Percentiles rank a stretch among this genome's conserved stretches.
These are phyloP conservation scores for Coniferiporia weirii DNA, from an alignment of 1,284 basidiomycete genomes.

Conservation along the genomic window DNA sequence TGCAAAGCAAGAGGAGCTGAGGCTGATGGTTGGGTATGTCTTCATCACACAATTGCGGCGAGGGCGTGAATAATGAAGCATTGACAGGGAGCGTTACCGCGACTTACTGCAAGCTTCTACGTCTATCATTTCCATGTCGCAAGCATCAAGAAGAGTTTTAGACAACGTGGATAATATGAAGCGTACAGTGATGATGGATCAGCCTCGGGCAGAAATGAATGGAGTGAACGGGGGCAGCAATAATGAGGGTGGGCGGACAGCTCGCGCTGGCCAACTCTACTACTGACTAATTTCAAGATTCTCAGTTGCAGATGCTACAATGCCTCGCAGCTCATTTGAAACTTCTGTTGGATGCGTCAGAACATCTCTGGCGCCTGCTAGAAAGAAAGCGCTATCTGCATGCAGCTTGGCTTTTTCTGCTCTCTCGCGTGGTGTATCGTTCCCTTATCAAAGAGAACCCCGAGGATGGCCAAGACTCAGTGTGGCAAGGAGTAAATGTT, in stretches of 20 bases:
- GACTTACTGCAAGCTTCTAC: slow-evolving; percentile 89
- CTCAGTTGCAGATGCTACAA: slow-evolving; percentile 64
- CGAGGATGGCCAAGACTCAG: slow-evolving; percentile 59
- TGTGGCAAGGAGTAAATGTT: slow-evolving; percentile 56
- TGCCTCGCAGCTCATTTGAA: slow-evolving; percentile 83
- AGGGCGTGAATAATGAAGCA: slow-evolving; percentile 39
- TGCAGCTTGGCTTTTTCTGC: slow-evolving; percentile 81
- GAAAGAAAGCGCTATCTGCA: slow-evolving; percentile 73
- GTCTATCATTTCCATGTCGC: slow-evolving; percentile 74
- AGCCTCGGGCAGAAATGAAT: slow-evolving; percentile 40
- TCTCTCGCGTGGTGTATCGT: slow-evolving; percentile 77
- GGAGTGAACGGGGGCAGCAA: slow-evolving; percentile 27
- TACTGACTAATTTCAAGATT: slow-evolving; percentile 40
- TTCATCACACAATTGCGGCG: slow-evolving; percentile 28
- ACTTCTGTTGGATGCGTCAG: slow-evolving; percentile 81
- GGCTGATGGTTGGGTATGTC: slow-evolving; percentile 93
- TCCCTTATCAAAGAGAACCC: slow-evolving; percentile 55
- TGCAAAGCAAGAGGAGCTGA: slow-evolving; percentile 86
- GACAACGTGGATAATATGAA: slow-evolving; percentile 57
- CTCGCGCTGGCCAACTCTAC: background rate
- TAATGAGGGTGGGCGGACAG: slow-evolving; percentile 3
- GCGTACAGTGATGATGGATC: slow-evolving; percentile 16
- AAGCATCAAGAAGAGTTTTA: slow-evolving; percentile 59
- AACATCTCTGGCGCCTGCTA: slow-evolving; percentile 81
- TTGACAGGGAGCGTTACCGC: slow-evolving; percentile 85